Percentiles rank a stretch among this genome's conserved stretches.
Conservation (phyloP, 1,139 yeast species). For the Trichomonascaceae sp. region DNA sequence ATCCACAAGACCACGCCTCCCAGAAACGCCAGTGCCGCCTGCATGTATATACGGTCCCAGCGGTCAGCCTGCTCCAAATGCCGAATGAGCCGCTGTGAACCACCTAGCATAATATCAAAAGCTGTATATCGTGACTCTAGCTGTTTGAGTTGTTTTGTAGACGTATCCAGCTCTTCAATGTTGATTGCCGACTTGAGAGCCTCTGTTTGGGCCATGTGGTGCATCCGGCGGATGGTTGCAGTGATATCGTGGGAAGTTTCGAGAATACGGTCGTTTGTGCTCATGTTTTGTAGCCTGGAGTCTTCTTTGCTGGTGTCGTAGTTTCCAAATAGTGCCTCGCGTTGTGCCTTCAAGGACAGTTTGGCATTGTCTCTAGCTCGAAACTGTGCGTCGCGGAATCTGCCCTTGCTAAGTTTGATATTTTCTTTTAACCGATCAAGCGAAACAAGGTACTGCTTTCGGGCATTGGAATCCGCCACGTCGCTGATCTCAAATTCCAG, state of each 20-base stretch:
- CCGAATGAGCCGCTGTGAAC: slow-evolving; percentile 43
- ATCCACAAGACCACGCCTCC: slow-evolving; percentile 47
- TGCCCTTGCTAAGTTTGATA: slow-evolving; percentile 11
- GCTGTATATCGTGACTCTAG: slow-evolving; percentile 40
- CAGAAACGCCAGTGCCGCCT: slow-evolving; percentile 45
- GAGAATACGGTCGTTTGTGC: slow-evolving; percentile 28
- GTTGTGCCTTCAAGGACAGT: slow-evolving; percentile 13
- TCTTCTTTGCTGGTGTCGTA: not conserved
- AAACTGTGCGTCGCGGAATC: slow-evolving; percentile 21
- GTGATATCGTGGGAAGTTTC: slow-evolving; percentile 43
- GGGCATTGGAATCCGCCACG: slow-evolving; percentile 5
- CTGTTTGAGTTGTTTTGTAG: slow-evolving; percentile 37
- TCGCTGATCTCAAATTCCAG: slow-evolving; percentile 12
- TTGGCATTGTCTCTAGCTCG: slow-evolving; percentile 16
- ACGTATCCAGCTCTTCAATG: slow-evolving; percentile 45
- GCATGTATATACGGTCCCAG: slow-evolving; percentile 47
- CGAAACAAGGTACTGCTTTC: slow-evolving; percentile 9
- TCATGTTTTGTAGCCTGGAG: no score
- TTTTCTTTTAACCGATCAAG: slow-evolving; percentile 18
- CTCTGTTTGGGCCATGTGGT: slow-evolving; percentile 36
- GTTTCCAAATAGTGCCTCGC: slow-evolving; percentile 14
- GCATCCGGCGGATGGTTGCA: slow-evolving; percentile 37
- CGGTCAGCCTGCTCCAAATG: slow-evolving; percentile 58
- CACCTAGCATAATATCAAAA: slow-evolving; percentile 41
- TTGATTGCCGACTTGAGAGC: slow-evolving; percentile 46